A percentile compares a stretch with the other conserved stretches of the same genome.
phyloP scores from a whole-genome alignment of 257 asterid species.

The Orobanche coerulescens region DNA sequence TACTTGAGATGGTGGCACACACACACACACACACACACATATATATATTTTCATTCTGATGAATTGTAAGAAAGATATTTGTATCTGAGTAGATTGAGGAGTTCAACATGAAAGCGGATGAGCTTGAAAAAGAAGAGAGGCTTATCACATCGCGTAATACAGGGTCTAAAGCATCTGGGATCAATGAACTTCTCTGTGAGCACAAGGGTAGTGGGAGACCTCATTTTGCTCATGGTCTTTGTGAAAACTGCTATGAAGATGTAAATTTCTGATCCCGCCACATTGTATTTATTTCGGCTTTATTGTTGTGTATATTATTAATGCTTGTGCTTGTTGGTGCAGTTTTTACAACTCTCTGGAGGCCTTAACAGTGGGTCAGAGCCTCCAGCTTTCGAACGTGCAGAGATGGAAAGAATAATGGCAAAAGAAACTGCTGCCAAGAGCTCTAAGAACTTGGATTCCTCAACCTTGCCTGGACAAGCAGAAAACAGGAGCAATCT shows the following conservation, averaged over 20 bases:
- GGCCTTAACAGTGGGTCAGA: slow-evolving; percentile 76
- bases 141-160: slow-evolving; percentile 9
- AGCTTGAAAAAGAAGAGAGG: slow-evolving; percentile 38
- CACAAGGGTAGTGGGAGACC: slow-evolving; percentile 51
- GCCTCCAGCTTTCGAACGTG: slow-evolving; percentile 92
- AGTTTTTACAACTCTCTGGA: slow-evolving; percentile 73
- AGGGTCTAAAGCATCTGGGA: slow-evolving; percentile 39
- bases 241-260: slow-evolving; percentile 53
- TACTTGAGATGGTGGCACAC: neutral
- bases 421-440: slow-evolving; percentile 41
- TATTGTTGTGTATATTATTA: slow-evolving; percentile 13
- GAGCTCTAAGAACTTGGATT: slow-evolving; percentile 24
- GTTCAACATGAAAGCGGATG: slow-evolving; percentile 57
- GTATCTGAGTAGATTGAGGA: slow-evolving; percentile 56
- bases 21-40: too few relatives aligned
- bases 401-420: slow-evolving; percentile 55
- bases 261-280: slow-evolving; percentile 28
- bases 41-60: slow-evolving; percentile 19
- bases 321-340: slow-evolving; percentile 26
- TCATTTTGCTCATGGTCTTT: slow-evolving; percentile 78
- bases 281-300: slow-evolving; percentile 7
- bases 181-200: slow-evolving; percentile 53
- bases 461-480: slow-evolving; percentile 20
- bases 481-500: slow-evolving; percentile 18
- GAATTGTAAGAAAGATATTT: slow-evolving; percentile 7